A percentile compares a stretch with the other conserved stretches of the same genome.
These are phyloP conservation scores for Botrytis pseudocinerea DNA, from an alignment of 2,329 filamentous ascomycete species.

Conservation along the genomic window DNA sequence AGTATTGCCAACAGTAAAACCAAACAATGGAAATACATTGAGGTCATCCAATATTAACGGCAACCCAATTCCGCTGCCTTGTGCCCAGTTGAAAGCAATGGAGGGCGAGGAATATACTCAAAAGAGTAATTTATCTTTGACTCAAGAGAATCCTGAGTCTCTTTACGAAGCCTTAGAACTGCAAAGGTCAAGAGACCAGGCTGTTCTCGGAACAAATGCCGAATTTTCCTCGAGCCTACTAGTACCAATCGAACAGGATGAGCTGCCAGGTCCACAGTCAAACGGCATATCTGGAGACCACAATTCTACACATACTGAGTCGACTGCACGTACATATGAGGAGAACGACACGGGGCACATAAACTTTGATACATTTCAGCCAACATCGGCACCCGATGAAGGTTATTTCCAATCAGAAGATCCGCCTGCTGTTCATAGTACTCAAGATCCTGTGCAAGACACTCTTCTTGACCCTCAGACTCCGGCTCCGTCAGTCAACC, in stretches of 20 bases:
- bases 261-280: neutral
- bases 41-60: neutral
- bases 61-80: neutral
- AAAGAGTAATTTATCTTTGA: constrained; percentile 36
- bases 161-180: constrained; percentile 34
- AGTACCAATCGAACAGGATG: neutral
- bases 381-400: constrained; percentile 17
- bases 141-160: constrained; percentile 37
- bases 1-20: neutral
- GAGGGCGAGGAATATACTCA: constrained; percentile 29
- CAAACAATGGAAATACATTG: too few species aligned
- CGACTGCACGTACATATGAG: constrained; percentile 35
- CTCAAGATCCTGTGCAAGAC: neutral
- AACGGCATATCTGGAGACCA: neutral
- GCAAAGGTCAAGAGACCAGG: constrained; percentile 19
- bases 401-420: constrained; percentile 32
- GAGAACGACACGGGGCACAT: constrained; percentile 38
- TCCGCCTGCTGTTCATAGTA: constrained; percentile 17
- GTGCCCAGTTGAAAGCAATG: constrained; percentile 6
- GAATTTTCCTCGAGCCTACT: neutral
- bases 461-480: constrained; percentile 35
- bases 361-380: constrained; percentile 26
- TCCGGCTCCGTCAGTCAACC: constrained; percentile 37
- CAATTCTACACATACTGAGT: constrained; percentile 32
- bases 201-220: constrained; percentile 11